Base-by-base conservation (phyloP, 2,329 filamentous ascomycete genomes). In the Aciculosporium take region DNA sequence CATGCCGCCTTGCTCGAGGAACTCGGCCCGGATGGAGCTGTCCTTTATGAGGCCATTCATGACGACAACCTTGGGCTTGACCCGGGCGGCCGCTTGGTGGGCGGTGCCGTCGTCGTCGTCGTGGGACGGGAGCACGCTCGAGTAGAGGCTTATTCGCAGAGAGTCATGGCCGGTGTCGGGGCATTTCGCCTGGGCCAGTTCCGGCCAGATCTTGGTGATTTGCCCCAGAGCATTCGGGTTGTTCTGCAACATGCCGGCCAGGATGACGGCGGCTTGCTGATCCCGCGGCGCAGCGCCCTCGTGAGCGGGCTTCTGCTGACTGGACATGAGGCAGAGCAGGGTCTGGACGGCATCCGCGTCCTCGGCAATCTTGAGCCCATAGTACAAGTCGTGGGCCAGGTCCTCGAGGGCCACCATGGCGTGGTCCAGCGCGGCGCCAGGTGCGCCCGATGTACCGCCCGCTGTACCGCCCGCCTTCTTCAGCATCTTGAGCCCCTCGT, bases 331-430 rank as follows among this genome's bases (percentile, higher is more conserved):
- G 52, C 75, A 78, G 45, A 80, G 59, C 2, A 81, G 65, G n/a
- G 66, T 58, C 46, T 65, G 66, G 40, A 79, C 49, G 2, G 69
- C 69, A 2, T 68, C 66, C 3, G 62, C 52, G 48, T 79, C 71
- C 53, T 76, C 71, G 18, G 69, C 65, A 44, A 81, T 68, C 54
- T 79, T 73, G 15, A 77, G 62, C 8, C 79, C 79, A 56, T 81
- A 83, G 61, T 80, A 82, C 47, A 81, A 74, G 56, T 81, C 79
- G 56, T 82, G 77, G 0, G 77, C 71, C 23, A 81, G 60, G 6
- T 82, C 77, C 46, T 72, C 66, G n/a, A 83, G 66, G 27, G 65
- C 65, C 27, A 72, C 67, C 7, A 83, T 64, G 0, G 72, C 71
- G 9, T 60, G 60, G 31, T 71, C 67, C 12, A 75, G 60, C 3